A percentile compares a stretch with the other conserved stretches of the same genome.
These are phyloP conservation scores for Fusarium napiforme DNA, from an alignment of 2,329 filamentous ascomycete genomes.

Conservation along the genomic window DNA sequence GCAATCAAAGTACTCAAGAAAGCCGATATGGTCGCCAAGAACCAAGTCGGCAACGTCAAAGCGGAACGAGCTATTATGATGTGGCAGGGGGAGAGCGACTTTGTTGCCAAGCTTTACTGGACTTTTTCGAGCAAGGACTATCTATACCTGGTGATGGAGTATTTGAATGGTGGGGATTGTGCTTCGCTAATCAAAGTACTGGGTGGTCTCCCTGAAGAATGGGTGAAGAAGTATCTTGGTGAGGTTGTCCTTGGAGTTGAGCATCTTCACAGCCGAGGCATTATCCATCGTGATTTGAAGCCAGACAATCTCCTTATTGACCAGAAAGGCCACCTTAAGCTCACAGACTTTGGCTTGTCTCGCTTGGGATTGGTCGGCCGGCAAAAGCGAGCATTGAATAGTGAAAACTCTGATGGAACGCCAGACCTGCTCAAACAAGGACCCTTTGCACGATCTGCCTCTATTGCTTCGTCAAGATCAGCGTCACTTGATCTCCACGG, in stretches of 20 bases:
- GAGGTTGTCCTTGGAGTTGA: slow-evolving; percentile 98
- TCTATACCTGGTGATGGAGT: slow-evolving; percentile 98
- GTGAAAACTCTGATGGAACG: slow-evolving; percentile 79
- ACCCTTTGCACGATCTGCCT: slow-evolving; percentile 86
- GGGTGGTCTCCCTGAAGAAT: slow-evolving; percentile 92
- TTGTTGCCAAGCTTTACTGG: slow-evolving; percentile 99
- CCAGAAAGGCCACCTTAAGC: slow-evolving; percentile 93
- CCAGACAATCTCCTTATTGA: slow-evolving; percentile 98
- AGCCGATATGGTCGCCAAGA: slow-evolving; percentile 99
- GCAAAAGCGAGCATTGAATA: slow-evolving; percentile 91
- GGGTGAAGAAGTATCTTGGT: slow-evolving; percentile 96
- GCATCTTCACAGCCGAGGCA: slow-evolving; percentile 91
- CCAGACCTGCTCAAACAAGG: slow-evolving; percentile 94
- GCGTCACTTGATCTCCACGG: slow-evolving; percentile 91
- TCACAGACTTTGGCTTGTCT: slow-evolving; percentile 97
- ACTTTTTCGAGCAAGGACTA: slow-evolving; percentile 99
- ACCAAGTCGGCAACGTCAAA: slow-evolving; percentile 99
- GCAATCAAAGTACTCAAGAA: slow-evolving; percentile 99
- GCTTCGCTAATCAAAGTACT: slow-evolving; percentile 96
- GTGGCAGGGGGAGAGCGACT: slow-evolving; percentile 99
- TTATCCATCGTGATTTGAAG: slow-evolving; percentile 96
- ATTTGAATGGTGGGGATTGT: slow-evolving; percentile 96
- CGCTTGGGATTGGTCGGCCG: slow-evolving; percentile 96
- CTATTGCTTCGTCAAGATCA: slow-evolving; percentile 89
- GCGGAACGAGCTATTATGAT: slow-evolving; percentile 99